Conservation (phyloP, 495 filamentous ascomycete species). For the Corynascus novoguineensis region DNA sequence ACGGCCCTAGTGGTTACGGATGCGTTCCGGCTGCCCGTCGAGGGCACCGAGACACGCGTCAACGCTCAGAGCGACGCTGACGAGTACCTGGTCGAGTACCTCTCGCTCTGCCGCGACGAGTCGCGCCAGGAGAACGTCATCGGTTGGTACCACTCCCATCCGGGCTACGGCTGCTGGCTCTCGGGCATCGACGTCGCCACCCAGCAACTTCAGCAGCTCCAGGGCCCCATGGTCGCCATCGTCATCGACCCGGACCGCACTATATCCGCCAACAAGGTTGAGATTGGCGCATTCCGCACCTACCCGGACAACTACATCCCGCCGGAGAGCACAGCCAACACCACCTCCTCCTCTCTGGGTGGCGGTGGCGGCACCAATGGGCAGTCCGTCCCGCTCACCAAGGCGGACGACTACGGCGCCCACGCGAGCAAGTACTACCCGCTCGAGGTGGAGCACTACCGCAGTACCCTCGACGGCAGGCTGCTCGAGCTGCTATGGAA, state of each 20-base stretch:
- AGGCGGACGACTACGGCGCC: conserved; percentile 94
- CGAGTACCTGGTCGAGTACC: conserved; percentile 91
- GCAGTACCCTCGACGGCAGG: conserved; percentile 79
- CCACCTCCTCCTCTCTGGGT: conserved; percentile 30
- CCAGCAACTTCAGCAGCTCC: conserved; percentile 74
- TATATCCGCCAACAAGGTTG: conserved; percentile 89
- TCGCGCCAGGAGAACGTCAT: conserved; percentile 83
- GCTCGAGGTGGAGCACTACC: conserved; percentile 88
- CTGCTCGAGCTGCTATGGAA: conserved; percentile 91
- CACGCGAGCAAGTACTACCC: conserved; percentile 85
- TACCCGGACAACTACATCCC: conserved; percentile 70
- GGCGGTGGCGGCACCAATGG: conserved; percentile 41
- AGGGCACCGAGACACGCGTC: conserved; percentile 95
- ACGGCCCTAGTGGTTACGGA: conserved; percentile 89
- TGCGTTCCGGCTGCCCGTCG: conserved; percentile 88
- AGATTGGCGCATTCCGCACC: conserved; percentile 95
- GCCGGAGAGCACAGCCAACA: conserved; percentile 24
- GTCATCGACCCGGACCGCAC: conserved; percentile 98
- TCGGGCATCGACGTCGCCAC: conserved; percentile 92
- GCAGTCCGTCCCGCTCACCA: conserved; percentile 79
- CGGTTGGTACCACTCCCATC: conserved; percentile 98
- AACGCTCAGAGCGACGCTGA: conserved; percentile 93
- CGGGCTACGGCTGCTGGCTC: conserved; percentile 98
- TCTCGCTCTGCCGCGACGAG: conserved; percentile 67
- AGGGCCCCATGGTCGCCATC: conserved; percentile 89